Conservation (phyloP, 768 basidiomycete species). For the Cystobasidiopsis lactophilus region DNA sequence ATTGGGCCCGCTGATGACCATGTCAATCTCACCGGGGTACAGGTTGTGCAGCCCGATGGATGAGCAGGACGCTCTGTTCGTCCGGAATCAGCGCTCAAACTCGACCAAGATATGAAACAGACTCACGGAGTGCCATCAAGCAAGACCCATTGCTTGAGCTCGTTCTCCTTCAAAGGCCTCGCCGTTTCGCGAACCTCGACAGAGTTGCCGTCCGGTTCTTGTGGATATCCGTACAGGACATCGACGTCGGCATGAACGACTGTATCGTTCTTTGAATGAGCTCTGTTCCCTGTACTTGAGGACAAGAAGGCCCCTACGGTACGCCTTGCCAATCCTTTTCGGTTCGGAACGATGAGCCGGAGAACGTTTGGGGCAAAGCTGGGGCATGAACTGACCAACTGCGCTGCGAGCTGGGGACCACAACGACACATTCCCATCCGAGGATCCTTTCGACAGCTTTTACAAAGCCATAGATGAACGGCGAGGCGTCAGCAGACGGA, state of each 20-base stretch:
- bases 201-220: constrained; percentile 17
- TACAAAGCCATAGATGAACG: constrained; percentile 26
- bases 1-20: constrained; percentile 78
- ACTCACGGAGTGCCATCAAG: constrained; percentile 45
- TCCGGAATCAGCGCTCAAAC: not conserved
- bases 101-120: constrained; percentile 3
- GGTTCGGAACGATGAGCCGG: not conserved
- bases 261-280: constrained; percentile 24
- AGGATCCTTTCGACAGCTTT: constrained; percentile 20
- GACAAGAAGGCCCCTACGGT: not conserved
- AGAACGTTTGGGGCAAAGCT: not conserved
- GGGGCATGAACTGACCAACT: constrained; percentile 19
- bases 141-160: constrained; percentile 57
- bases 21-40: constrained; percentile 61
- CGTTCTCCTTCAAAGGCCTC: constrained; percentile 51
- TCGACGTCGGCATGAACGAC: constrained; percentile 23
- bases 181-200: constrained; percentile 45
- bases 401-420: constrained; percentile 26
- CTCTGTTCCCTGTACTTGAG: not conserved
- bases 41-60: constrained; percentile 80
- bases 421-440: constrained; percentile 26
- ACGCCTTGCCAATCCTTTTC: not conserved
- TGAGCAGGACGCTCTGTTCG: constrained; percentile 72
- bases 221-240: constrained; percentile 23
- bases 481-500: constrained; percentile 22